phyloP scores from a whole-genome alignment of 257 asterid genomes.

The Solanum peruvianum region DNA sequence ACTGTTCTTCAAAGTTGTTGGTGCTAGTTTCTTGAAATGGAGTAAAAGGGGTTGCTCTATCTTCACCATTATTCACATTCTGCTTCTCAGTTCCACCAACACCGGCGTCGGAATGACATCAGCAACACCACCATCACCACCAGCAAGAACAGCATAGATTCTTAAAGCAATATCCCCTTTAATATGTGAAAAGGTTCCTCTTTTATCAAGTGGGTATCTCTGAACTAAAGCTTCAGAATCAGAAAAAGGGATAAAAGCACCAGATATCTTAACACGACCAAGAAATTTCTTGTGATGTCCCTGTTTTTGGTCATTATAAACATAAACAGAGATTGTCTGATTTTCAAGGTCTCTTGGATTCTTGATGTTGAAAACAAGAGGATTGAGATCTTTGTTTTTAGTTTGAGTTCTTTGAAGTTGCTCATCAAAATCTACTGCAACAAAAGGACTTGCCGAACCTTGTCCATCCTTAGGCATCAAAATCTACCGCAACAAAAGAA shows the following conservation, averaged over 20 bases:
- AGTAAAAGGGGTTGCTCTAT: neutral
- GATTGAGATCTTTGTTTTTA: conserved; percentile 61
- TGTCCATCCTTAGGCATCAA: conserved; percentile 81
- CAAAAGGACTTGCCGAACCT: conserved; percentile 77
- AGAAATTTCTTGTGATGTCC: conserved; percentile 61
- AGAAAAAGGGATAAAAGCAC: conserved; percentile 43
- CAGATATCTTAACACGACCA: conserved; percentile 69
- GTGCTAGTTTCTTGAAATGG: conserved; percentile 27
- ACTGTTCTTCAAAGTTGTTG: conserved; percentile 27
- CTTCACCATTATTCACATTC: conserved; percentile 9
- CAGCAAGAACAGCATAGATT: conserved; percentile 20
- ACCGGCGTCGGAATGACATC: neutral
- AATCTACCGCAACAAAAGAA: neutral
- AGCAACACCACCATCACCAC: neutral
- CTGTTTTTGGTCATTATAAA: conserved; percentile 46
- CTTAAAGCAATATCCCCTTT: conserved; percentile 64
- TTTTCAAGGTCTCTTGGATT: conserved; percentile 26
- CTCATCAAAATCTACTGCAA: conserved; percentile 58
- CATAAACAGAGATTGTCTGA: conserved; percentile 39
- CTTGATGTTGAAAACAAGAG: conserved; percentile 44
- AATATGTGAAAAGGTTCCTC: conserved; percentile 67
- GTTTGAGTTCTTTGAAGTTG: conserved; percentile 50
- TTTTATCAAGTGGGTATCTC: conserved; percentile 79
- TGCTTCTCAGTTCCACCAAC: neutral
- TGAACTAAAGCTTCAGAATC: conserved; percentile 50